Base-by-base conservation (phyloP, 108 stramenopile species). In the Conticribra guillardii region DNA sequence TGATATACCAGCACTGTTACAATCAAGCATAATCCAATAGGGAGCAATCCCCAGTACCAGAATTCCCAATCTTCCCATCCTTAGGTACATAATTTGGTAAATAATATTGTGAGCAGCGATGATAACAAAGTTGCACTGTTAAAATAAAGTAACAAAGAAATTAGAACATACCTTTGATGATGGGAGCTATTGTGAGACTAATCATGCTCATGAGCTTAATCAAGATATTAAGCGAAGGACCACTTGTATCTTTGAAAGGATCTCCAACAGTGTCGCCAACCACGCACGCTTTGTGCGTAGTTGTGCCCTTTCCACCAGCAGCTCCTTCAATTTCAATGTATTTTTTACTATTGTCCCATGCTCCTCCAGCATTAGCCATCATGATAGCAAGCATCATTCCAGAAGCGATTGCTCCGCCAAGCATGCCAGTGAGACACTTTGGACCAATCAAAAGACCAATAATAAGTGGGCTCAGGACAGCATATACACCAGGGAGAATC, bases 301-400 rank as follows among this genome's bases (percentile, higher is more conserved):
- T 93, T 41, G 89, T 87, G 48, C 95, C 97, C 92, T 97, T 96
- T 50, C 88, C 88, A 78, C 90, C 85, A 54, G 97, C 83, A 57
- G 91, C 96, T 45, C 87, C 89, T 66, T 96, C 95, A 16, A 89
- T 90, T 82, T 98, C 98, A 76, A 97, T 97, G 90, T 94, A 97
- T 83, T 98, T 98, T 85, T 98, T 98, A 66, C 97, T 96, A 69
- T 98, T 98, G 69, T 98, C 98, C 98, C 98, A 99, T n/a, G 98
- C 98, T 71, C 98, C 98, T 34, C 98, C 98, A 55, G 96, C 91
- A 91, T 99, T 99, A 68, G 96, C 96, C 94, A 97, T 97, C 53
- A 95, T 96, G 67, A 99, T 90, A 57, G 98, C 98, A 51, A 99
- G 87, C 82, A 97, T 96, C 30, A 96, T 88, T 24, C 90, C 84